Percentiles rank a stretch among this genome's conserved stretches.
Evolutionary conservation across 805 yeast species (phyloP).

Genomic region (Grigorovia yakushimaensis): DNA sequence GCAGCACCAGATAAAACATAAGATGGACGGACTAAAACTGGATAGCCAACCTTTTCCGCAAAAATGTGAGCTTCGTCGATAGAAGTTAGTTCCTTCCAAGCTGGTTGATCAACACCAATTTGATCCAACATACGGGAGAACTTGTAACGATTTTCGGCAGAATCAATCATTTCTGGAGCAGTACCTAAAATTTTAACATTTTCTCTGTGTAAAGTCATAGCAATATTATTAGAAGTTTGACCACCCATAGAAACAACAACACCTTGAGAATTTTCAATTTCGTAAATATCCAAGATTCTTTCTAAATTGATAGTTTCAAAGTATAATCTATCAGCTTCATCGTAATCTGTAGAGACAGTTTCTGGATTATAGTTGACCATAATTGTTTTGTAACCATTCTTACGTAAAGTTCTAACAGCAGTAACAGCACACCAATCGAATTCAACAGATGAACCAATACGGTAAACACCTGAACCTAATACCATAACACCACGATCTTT

Average conservation of each 20-base stretch:
- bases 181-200: conserved; percentile 94
- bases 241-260: conserved; percentile 98
- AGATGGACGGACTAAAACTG: conserved; percentile 95
- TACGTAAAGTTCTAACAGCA: conserved; percentile 87
- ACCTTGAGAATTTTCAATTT: conserved; percentile 81
- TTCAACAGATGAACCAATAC: conserved; percentile 98
- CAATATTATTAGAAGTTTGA: conserved; percentile 95
- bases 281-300: conserved; percentile 90
- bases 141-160: conserved; percentile 96
- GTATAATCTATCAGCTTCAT: conserved; percentile 93
- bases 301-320: conserved; percentile 93
- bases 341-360: conserved; percentile 97
- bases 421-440: conserved; percentile 99
- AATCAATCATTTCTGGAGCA: conserved; percentile 95
- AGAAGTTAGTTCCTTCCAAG: conserved; percentile 96
- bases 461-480: conserved; percentile 94
- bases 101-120: conserved; percentile 97
- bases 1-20: conserved; percentile 98
- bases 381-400: conserved; percentile 77
- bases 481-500: conserved; percentile 93
- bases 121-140: conserved; percentile 94
- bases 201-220: conserved; percentile 83
- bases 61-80: conserved; percentile 85
- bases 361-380: conserved; percentile 98
- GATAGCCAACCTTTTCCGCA: conserved; percentile 85